These are phyloP conservation scores for Tricholoma flavovirens DNA, from an alignment of 768 basidiomycete species.

Conservation along the genomic window DNA sequence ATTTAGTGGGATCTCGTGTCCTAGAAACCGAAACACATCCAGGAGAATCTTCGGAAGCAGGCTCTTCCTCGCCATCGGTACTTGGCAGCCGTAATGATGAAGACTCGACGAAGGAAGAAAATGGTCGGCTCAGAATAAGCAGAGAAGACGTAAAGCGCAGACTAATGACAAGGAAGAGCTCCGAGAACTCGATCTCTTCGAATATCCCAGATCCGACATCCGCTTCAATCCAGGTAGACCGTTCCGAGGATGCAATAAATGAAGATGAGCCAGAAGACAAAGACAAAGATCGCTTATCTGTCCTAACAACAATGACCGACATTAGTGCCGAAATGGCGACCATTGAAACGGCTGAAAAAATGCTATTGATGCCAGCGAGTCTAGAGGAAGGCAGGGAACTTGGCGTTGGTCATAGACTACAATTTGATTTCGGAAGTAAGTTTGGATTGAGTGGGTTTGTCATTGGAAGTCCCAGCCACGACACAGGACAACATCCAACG, in stretches of 20 bases:
- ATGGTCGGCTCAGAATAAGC: constrained; percentile 37
- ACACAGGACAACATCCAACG: constrained; percentile 4
- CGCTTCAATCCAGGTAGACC: background rate
- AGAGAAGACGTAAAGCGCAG: constrained; percentile 49
- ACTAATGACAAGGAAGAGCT: constrained; percentile 38
- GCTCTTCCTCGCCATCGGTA: constrained; percentile 2
- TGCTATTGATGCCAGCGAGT: constrained; percentile 18
- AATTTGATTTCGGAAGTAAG: constrained; percentile 45
- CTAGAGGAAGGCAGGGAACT: constrained; percentile 26
- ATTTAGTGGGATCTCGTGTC: background rate
- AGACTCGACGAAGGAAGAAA: background rate
- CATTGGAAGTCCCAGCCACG: constrained; percentile 16
- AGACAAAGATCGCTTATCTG: constrained; percentile 34
- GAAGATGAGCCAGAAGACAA: constrained; percentile 21
- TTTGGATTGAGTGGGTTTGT: constrained; percentile 36
- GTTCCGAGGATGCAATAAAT: background rate
- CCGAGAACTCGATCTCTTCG: constrained; percentile 30
- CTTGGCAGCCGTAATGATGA: background rate
- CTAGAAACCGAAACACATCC: background rate
- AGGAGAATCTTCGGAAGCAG: background rate
- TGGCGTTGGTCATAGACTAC: constrained; percentile 22
- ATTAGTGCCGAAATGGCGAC: constrained; percentile 46
- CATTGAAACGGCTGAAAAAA: constrained; percentile 43
- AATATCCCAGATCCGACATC: constrained; percentile 15
- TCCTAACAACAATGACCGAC: constrained; percentile 35